Base-by-base conservation (phyloP, 169 alveolate species). In the Cryptosporidium meleagridis region DNA sequence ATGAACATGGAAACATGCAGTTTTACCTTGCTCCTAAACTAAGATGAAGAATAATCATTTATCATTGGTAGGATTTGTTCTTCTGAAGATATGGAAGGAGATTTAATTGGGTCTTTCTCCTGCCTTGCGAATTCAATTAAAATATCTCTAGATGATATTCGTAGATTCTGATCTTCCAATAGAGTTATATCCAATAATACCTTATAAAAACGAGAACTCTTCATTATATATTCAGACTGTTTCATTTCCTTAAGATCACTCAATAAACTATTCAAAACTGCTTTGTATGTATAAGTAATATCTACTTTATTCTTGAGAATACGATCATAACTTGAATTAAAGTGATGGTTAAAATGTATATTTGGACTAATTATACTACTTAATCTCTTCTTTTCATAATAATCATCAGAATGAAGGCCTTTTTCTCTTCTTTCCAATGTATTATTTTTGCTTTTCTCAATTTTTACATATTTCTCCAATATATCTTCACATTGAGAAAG, bases 21-120 rank as follows among this genome's bases (percentile, higher is more conserved):
- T 80, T 80, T 33, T 80, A 80, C 70, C 67, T 80, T 26, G 89
- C 89, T 39, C 89, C 89, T 23, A 80, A 80, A 53, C 67, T 80
- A 62, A 80, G 89, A 80, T 80, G 70, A 44, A 29, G 35, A 26
- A 16, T 55, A 26, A 16, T 55, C 67, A 55, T 55, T 37, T 37
- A 55, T 23, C 26, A 55, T n/a, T 55, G 67, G 67, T 26, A 55
- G 12, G 2, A 55, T 55, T 21, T 26, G 29, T 10, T 55, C 67
- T 21, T 55, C 67, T 55, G 67, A 55, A 26, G 67, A 7, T 14
- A 14, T 0, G 44, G 53, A 41, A 41, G 48, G 1, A 41, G 12
- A 41, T 41, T 41, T 41, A 41, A 41, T 8, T 41, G 48, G 14
- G 3, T 41, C 48, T 10, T 33, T 33, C 29, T 29, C 48, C 72